A percentile compares a stretch with the other conserved stretches of the same genome.
These are phyloP conservation scores for Synchytrium microbalum DNA, from an alignment of 371 early-diverging fungal species.

Conservation along the genomic window DNA sequence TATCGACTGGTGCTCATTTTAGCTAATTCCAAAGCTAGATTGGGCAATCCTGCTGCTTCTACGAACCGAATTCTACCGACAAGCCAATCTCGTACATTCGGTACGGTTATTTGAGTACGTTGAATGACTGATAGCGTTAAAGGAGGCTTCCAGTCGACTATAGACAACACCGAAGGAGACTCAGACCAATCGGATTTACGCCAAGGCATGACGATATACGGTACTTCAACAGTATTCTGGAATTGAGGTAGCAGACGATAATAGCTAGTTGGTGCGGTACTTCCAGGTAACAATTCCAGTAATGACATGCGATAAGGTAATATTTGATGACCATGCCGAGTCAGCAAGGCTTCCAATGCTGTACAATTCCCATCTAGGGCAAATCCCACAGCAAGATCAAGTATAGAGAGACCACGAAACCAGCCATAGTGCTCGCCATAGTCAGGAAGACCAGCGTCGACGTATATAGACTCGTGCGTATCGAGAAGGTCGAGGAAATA, in stretches of 20 bases:
- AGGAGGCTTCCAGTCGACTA: conserved; percentile 16
- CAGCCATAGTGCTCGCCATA: conserved; percentile 36
- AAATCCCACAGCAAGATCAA: conserved; percentile 51
- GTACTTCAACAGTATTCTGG: conserved; percentile 28
- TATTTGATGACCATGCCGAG: conserved; percentile 48
- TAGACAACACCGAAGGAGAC: conserved; percentile 30
- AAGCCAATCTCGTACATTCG: conserved; percentile 53
- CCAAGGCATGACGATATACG: conserved; percentile 33
- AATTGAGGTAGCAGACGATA: not conserved
- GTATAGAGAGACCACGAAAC: conserved; percentile 61
- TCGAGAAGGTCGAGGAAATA: conserved; percentile 59
- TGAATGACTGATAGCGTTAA: conserved; percentile 36
- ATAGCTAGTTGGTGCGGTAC: conserved; percentile 42
- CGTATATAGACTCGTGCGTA: conserved; percentile 50
- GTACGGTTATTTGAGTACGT: conserved; percentile 10
- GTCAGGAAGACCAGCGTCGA: conserved; percentile 10
- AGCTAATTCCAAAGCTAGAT: conserved; percentile 47
- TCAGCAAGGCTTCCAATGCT: conserved; percentile 55
- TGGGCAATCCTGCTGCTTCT: conserved; percentile 47
- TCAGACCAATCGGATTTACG: conserved; percentile 32
- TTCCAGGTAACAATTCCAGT: conserved; percentile 56
- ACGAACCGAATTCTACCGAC: conserved; percentile 43
- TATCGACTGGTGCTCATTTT: conserved; percentile 45
- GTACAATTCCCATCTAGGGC: conserved; percentile 48
- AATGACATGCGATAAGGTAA: conserved; percentile 56